Percentiles rank a stretch among this genome's conserved stretches.
Conservation (phyloP, 192 early-diverging fungal species). For the Obelidium mucronatum region DNA sequence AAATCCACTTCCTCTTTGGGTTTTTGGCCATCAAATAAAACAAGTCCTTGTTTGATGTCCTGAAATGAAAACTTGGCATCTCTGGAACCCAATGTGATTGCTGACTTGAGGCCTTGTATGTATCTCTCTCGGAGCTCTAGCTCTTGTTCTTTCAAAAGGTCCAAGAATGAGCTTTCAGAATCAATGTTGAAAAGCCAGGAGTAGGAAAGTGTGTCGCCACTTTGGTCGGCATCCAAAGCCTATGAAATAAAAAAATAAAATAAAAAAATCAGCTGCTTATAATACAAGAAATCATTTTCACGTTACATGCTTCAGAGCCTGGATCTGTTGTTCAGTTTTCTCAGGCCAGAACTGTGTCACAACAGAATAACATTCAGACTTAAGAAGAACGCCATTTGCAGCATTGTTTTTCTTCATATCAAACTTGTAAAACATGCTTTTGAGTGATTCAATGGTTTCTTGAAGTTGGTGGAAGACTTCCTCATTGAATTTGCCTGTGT, state of each 20-base stretch:
- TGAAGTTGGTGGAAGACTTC: constrained; percentile 50
- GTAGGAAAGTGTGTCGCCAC: constrained; percentile 48
- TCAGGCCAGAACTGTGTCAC: constrained; percentile 47
- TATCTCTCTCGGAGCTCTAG: constrained; percentile 44
- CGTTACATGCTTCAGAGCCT: constrained; percentile 42
- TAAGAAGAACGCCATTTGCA: constrained; percentile 43
- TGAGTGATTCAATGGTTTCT: constrained; percentile 48
- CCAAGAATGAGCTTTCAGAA: constrained; percentile 50
- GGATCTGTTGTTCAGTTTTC: constrained; percentile 46
- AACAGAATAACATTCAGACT: constrained; percentile 21
- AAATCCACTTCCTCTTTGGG: constrained; percentile 35
- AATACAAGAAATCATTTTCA: not conserved
- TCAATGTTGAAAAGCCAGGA: constrained; percentile 55
- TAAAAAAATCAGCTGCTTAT: not conserved
- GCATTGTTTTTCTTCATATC: constrained; percentile 47
- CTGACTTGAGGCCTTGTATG: constrained; percentile 32
- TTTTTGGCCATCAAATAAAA: constrained; percentile 43
- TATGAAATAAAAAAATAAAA: too few relatives aligned
- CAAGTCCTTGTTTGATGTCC: constrained; percentile 38
- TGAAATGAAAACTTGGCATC: constrained; percentile 34
- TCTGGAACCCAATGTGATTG: not conserved
- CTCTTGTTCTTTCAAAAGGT: constrained; percentile 54
- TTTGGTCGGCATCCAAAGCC: constrained; percentile 58
- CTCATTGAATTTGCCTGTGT: constrained; percentile 43
- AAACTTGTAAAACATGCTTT: constrained; percentile 47